A percentile compares a stretch with the other conserved stretches of the same genome.
Evolutionary conservation across 2,329 filamentous ascomycete genomes (phyloP).

Genomic region (Cordyceps cicadae): DNA sequence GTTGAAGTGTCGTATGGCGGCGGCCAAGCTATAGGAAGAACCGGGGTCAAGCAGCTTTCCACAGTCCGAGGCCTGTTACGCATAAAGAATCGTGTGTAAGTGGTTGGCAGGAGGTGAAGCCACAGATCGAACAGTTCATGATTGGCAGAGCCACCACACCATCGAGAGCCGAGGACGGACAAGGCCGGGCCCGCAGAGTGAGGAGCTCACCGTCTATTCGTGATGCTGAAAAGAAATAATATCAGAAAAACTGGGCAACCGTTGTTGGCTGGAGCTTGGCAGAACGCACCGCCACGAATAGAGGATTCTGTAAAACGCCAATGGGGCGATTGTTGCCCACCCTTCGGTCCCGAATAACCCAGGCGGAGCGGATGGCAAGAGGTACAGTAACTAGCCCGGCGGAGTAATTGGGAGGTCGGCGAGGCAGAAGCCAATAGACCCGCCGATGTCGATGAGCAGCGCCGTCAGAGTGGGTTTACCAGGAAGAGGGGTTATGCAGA

Average conservation of each 20-base stretch:
- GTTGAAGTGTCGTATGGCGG: neutral
- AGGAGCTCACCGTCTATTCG: neutral
- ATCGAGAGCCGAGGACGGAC: neutral
- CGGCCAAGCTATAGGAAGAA: neutral
- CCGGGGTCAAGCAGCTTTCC: neutral
- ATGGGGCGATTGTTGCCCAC: constrained; percentile 7
- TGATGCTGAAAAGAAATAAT: neutral
- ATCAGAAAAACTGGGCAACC: neutral
- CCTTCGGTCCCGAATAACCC: neutral
- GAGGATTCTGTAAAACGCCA: constrained; percentile 1
- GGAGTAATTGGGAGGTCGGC: neutral
- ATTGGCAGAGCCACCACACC: constrained; percentile 1
- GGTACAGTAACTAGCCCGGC: neutral
- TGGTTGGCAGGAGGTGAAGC: neutral
- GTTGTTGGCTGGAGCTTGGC: constrained; percentile 6
- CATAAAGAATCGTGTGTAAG: neutral
- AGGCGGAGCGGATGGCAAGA: neutral
- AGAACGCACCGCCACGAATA: constrained; percentile 4
- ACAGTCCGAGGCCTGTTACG: neutral
- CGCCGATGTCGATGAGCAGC: neutral
- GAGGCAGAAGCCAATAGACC: constrained; percentile 1
- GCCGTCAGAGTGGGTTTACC: neutral
- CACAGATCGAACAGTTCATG: constrained; percentile 6
- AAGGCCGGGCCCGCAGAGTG: neutral
- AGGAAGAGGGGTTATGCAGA: neutral